Percentiles rank a stretch among this genome's conserved stretches.
Evolutionary conservation across 352 stramenopile genomes (phyloP).

Genomic region (Blastocystis sp.): DNA sequence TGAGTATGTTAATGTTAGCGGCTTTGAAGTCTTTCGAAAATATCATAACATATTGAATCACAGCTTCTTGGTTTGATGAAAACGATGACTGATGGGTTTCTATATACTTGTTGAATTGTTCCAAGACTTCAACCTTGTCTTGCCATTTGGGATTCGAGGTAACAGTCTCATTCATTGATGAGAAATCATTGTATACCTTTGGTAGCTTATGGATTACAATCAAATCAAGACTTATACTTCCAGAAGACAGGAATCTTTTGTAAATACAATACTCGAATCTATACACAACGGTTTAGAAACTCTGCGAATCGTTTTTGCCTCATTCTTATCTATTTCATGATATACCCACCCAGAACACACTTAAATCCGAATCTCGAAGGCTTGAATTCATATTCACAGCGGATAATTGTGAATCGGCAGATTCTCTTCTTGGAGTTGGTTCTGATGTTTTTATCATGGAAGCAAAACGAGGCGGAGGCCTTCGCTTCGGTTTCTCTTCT

Average conservation of each 20-base stretch:
- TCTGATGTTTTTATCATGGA: background rate
- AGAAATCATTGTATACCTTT: conserved; percentile 6
- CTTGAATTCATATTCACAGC: background rate
- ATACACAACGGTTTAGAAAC: conserved; percentile 25
- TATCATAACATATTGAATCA: conserved; percentile 10
- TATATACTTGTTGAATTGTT: conserved; percentile 4
- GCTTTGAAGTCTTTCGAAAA: conserved; percentile 49
- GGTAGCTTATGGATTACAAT: conserved; percentile 4
- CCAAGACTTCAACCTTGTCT: conserved; percentile 36
- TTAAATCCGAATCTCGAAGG: background rate
- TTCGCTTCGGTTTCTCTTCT: background rate
- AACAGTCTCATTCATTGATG: conserved; percentile 21
- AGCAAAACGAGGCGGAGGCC: conserved; percentile 14
- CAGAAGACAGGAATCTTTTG: conserved; percentile 44
- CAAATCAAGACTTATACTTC: background rate
- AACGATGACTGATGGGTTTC: background rate
- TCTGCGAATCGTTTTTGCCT: background rate
- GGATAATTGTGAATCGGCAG: background rate
- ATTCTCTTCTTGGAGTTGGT: background rate
- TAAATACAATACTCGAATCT: background rate
- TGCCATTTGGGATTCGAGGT: conserved; percentile 31
- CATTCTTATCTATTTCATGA: background rate
- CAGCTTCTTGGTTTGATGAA: conserved; percentile 11
- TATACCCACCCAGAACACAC: background rate
- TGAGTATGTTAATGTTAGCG: conserved; percentile 56